Conservation (phyloP, 2,329 filamentous ascomycete species). For the Thelonectria blattea region DNA sequence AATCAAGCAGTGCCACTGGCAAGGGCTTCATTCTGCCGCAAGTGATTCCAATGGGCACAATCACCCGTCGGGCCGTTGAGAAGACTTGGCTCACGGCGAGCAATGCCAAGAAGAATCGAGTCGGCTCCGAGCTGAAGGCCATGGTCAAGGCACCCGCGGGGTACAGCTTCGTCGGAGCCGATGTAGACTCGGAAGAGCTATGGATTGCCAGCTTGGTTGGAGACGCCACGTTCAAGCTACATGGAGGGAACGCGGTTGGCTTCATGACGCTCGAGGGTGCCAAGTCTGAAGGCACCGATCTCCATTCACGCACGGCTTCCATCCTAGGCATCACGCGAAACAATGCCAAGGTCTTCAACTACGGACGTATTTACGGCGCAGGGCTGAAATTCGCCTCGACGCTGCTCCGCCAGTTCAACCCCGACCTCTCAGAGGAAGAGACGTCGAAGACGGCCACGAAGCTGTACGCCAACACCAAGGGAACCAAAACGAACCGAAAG, state of each 20-base stretch:
- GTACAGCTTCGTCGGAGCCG: conserved; percentile 93
- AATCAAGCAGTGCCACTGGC: conserved; percentile 26
- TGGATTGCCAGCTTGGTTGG: conserved; percentile 98
- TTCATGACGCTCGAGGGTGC: conserved; percentile 99
- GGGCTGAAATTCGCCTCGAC: conserved; percentile 92
- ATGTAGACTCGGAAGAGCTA: conserved; percentile 95
- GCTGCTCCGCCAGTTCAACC: conserved; percentile 92
- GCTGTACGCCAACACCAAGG: conserved; percentile 90
- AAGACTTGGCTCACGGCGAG: conserved; percentile 98
- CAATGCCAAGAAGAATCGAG: conserved; percentile 94
- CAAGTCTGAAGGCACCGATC: conserved; percentile 89
- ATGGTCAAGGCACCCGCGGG: conserved; percentile 93
- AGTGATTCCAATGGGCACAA: conserved; percentile 97
- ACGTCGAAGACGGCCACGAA: conserved; percentile 77
- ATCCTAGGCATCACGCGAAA: conserved; percentile 95
- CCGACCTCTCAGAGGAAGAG: conserved; percentile 77
- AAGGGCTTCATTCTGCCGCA: conserved; percentile 89
- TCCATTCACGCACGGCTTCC: conserved; percentile 90
- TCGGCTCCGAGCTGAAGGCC: conserved; percentile 94
- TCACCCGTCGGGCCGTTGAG: conserved; percentile 91
- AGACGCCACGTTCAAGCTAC: conserved; percentile 91
- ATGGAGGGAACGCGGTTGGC: conserved; percentile 95
- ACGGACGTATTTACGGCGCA: conserved; percentile 98
- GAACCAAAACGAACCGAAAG: conserved; percentile 80
- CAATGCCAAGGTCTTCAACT: conserved; percentile 97